phyloP scores from a whole-genome alignment of 2,329 filamentous ascomycete species.

The Tolypocladium ovalisporum region DNA sequence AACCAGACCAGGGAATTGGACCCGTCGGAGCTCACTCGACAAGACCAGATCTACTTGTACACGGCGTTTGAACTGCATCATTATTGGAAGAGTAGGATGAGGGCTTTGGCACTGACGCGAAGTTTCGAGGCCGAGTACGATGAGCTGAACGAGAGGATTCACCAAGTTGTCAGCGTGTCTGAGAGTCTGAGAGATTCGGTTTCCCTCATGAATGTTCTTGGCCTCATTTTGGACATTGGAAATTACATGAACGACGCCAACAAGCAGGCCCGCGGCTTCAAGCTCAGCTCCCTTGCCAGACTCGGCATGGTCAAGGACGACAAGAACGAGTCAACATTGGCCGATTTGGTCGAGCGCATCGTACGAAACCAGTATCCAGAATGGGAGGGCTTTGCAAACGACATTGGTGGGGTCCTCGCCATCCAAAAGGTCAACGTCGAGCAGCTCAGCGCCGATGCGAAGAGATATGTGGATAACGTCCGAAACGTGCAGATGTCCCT shows the following conservation, averaged over 20 bases:
- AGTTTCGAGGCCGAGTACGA: slow-evolving; percentile 85
- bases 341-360: slow-evolving; percentile 91
- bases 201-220: slow-evolving; percentile 88
- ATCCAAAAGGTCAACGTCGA: slow-evolving; percentile 92
- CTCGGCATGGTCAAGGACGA: slow-evolving; percentile 98
- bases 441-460: slow-evolving; percentile 77
- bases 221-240: slow-evolving; percentile 91
- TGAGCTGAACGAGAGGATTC: slow-evolving; percentile 75
- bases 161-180: slow-evolving; percentile 75
- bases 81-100: slow-evolving; percentile 98
- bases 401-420: slow-evolving; percentile 68
- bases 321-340: slow-evolving; percentile 94
- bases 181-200: slow-evolving; percentile 87
- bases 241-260: slow-evolving; percentile 99
- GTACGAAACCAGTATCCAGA: slow-evolving; percentile 94
- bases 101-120: slow-evolving; percentile 73
- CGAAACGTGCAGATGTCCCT: slow-evolving; percentile 86
- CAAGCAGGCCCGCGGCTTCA: slow-evolving; percentile 97
- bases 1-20: slow-evolving; percentile 75
- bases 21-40: slow-evolving; percentile 75
- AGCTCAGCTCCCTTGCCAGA: slow-evolving; percentile 84
- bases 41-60: slow-evolving; percentile 90
- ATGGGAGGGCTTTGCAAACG: slow-evolving; percentile 80
- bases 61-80: slow-evolving; percentile 92
- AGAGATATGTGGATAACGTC: slow-evolving; percentile 88